Base-by-base conservation (phyloP, 768 basidiomycete species). In the Udeniomyces megalosporus region DNA sequence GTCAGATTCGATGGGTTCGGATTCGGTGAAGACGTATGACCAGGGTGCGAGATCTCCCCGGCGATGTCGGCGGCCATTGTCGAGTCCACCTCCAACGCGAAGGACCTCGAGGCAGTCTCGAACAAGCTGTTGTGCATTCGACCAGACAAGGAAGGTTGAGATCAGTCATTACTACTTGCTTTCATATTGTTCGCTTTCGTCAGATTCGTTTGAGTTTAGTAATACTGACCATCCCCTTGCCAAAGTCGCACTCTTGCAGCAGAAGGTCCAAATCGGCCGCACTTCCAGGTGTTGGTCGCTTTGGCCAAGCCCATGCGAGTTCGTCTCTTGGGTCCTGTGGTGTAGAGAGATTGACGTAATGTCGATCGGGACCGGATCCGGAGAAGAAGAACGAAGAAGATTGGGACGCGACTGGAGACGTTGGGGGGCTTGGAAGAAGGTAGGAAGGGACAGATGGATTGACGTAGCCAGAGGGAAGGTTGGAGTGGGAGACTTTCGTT, bases 51-150 rank as follows among this genome's bases (percentile, higher is more conserved):
- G 77, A 67, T 81, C 82, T 0, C 84, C 86, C 67, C 90, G 78
- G 66, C 88, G 77, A 32, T 88, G 72, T 22, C 82, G 80, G 47
- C 81, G 82, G 15, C 82, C 84, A 55, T 85, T 84, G 71, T 99
- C 92, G 49, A 97, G 78, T 17, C 88, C 86, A 7, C 80, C 88
- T 3, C 92, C 93, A 14, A 91, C 76, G n/a, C 93, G 82, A 29
- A 99, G 80, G 49, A 93, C 84, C 73, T 97, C 92, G 45, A 99
- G 77, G 69, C 95, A 99, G 71, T 97, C 95, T 45, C 93, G 83
- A n/a, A 97, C 93, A 75, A 87, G 92, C 87, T 95, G 70, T n/a
- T n/a, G n/a, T n/a, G n/a, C n/a, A n/a, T n/a, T n/a, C n/a, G n/a
- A n/a, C n/a, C n/a, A n/a, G n/a, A n/a, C n/a, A n/a, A n/a, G n/a